phyloP scores from a whole-genome alignment of 1,139 yeast genomes.

The Scheffersomyces lignicola region DNA sequence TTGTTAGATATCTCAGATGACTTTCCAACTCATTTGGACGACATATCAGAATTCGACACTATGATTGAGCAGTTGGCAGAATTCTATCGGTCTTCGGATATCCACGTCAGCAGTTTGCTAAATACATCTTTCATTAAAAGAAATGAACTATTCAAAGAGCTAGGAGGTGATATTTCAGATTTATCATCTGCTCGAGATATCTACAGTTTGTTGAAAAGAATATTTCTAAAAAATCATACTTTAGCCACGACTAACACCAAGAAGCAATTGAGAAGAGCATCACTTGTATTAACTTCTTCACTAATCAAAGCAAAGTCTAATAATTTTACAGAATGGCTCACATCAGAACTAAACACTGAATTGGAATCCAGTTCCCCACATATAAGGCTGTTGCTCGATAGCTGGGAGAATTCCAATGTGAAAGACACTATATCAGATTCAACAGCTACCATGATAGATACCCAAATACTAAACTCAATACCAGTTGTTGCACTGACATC shows the following conservation, averaged over 20 bases:
- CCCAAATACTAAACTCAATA: slow-evolving; percentile 14
- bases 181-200: slow-evolving; percentile 9
- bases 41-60: slow-evolving; percentile 45
- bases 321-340: slow-evolving; percentile 11
- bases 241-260: slow-evolving; percentile 15
- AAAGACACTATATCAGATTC: slow-evolving; percentile 2
- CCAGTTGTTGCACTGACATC: slow-evolving; percentile 14
- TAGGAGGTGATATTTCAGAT: neutral
- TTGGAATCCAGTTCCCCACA: slow-evolving; percentile 17
- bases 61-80: slow-evolving; percentile 50
- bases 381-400: slow-evolving; percentile 22
- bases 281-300: slow-evolving; percentile 12
- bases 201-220: slow-evolving; percentile 8
- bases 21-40: slow-evolving; percentile 18
- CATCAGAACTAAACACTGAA: slow-evolving; percentile 12
- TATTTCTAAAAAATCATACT: slow-evolving; percentile 10
- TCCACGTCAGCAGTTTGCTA: slow-evolving; percentile 17
- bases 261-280: slow-evolving; percentile 15
- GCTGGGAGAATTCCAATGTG: slow-evolving; percentile 25
- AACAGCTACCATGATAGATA: slow-evolving; percentile 11
- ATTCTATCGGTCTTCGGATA: slow-evolving; percentile 30
- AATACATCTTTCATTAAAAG: slow-evolving; percentile 11
- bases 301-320: slow-evolving; percentile 23
- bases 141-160: slow-evolving; percentile 4
- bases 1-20: slow-evolving; percentile 10